Base-by-base conservation (phyloP, 345 rosid genomes). In the Capsella bursapastoris region DNA sequence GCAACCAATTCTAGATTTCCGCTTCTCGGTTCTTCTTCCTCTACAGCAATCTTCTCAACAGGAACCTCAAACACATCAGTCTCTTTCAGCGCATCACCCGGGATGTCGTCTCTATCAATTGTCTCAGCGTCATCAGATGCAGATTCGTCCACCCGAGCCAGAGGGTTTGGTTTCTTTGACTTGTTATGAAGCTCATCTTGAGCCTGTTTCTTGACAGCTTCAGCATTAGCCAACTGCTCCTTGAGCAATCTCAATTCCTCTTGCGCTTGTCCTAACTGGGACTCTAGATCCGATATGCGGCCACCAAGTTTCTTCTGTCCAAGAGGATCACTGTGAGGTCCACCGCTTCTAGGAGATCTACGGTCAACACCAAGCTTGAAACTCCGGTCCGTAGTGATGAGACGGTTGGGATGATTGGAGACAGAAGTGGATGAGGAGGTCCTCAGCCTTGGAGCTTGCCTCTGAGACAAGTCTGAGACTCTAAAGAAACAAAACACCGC, bases 211-310 rank as follows among this genome's bases (percentile, higher is more conserved):
- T 86, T 94, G 62, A 91, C 96, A 75, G 97, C 93, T 81, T 89
- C 96, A 18, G 97, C 93, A 25, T 84, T 84, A 49, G 66, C 86
- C 81, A 94, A 68, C 81, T 91, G 97, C 22, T 84, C 81, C 79
- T 89, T 94, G 68, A 94, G 81, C 79, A 50, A 60, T 85, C 90
- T 89, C 29, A 94, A 89, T 79, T 91, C 97, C 38, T 78, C 84
- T 77, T 91, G 97, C n/a, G 97, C 98, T 71, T 91, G 98, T 72
- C 89, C 92, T 49, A 94, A 91, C 77, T 94, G 98, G 29, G 92
- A 86, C 78, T 94, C 98, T 35, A 91, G 82, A 82, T 88, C 90
- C 0, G 90, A 90, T 73, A 94, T 87, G 40, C 98, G 87, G 0
- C 91, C 83, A 7, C 97, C 95, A 11, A 94, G 88, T 72, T 91